Base-by-base conservation (phyloP, 164 flowering plant species). In the Sedum album region DNA sequence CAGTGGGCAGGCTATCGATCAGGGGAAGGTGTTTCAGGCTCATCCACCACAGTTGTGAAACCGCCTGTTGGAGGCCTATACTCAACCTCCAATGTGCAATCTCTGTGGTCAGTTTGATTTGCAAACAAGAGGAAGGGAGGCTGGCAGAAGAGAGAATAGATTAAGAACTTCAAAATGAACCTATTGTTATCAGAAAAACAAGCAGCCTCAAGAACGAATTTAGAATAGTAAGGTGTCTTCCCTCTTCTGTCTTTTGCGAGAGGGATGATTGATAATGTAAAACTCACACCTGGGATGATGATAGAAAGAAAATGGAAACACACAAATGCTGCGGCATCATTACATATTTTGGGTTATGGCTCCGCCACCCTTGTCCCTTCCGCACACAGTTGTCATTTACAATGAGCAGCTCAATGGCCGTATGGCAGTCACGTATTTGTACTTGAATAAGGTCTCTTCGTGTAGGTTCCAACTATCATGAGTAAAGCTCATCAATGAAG, bases 91-190 rank as follows among this genome's bases (percentile, higher is more conserved):
- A 88, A 89, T 86, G 91, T 82, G 83, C 90, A 89, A 85, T 87
- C 96, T 64, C 83, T 86, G 79, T 92, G 97, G 97, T 88, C 84
- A 75, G 60, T n/a, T 86, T 77, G 84, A 86, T 67, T 88, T 75
- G 81, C 69, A 73, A 71, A 62, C 41, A 13, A 48, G 67, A 60
- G 51, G 63, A 46, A 8, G 1, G 11, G 68, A 68, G 66, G 55
- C 36, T 53, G 66, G 39, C 68, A 17, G n/a, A n/a, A 30, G 46
- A 39, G 13, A 39, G n/a, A 8, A 67, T 67, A 68, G 75, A 70
- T n/a, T 75, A 74, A 74, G 42, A 73, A 71, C 60, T 71, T 51
- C 41, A 67, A 46, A 70, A 38, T 73, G 60, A 71, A 51, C 77
- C 48, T 81, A 73, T 72, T 72, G 65, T 71, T 72, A 30, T 8